These are phyloP conservation scores for Pythium plurisporium DNA, from an alignment of 352 stramenopile genomes.

Conservation along the genomic window DNA sequence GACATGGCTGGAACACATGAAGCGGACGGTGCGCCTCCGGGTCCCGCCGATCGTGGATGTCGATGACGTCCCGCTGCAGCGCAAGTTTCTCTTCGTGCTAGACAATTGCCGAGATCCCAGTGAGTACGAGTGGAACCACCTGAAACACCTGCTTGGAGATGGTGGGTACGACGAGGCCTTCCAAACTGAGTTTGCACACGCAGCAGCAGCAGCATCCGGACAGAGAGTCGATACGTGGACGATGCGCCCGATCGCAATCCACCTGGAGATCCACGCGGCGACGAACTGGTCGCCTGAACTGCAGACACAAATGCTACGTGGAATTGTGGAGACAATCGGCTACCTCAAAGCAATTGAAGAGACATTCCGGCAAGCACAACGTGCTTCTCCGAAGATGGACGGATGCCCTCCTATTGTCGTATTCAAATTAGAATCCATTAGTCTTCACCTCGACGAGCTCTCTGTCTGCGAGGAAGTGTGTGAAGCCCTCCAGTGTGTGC, in stretches of 20 bases:
- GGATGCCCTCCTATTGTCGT: background rate
- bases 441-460: background rate
- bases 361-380: background rate
- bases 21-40: background rate
- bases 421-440: slow-evolving; percentile 1
- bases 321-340: background rate
- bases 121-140: background rate
- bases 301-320: background rate
- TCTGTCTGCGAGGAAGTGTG: background rate
- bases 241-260: background rate
- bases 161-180: background rate
- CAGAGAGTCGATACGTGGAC: background rate
- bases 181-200: background rate
- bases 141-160: background rate
- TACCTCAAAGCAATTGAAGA: background rate
- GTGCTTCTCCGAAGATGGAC: background rate
- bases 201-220: background rate
- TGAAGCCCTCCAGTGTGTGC: background rate
- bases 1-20: background rate
- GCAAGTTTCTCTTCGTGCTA: background rate
- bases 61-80: background rate
- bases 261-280: background rate
- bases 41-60: background rate
- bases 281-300: background rate
- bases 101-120: background rate